A percentile compares a stretch with the other conserved stretches of the same genome.
Conservation (phyloP, 352 stramenopile species). For the Aphanomyces stellatus region DNA sequence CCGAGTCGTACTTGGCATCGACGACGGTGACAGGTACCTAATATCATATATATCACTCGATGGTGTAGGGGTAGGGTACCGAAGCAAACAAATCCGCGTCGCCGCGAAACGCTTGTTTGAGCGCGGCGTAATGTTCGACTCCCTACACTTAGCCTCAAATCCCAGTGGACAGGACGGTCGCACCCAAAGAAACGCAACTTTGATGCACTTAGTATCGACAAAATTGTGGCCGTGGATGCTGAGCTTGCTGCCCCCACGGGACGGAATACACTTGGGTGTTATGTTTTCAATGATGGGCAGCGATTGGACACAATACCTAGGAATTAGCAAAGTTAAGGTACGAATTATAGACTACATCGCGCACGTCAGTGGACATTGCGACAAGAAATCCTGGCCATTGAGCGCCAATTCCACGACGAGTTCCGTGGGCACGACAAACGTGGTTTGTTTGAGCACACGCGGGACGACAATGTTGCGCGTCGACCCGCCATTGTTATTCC, state of each 20-base stretch:
- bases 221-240: conserved; percentile 36
- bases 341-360: conserved; percentile 34
- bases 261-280: conserved; percentile 15
- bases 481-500: too few species aligned
- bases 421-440: conserved; percentile 37
- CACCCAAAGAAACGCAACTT: conserved; percentile 36
- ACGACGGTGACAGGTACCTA: conserved; percentile 29
- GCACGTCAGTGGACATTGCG: conserved; percentile 27
- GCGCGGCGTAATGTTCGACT: conserved; percentile 14
- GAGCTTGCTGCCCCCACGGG: conserved; percentile 4
- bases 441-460: background rate
- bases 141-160: conserved; percentile 14
- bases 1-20: conserved; percentile 44
- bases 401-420: conserved; percentile 45
- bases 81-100: conserved; percentile 6
- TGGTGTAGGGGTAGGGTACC: too few species aligned
- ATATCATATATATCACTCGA: conserved; percentile 7
- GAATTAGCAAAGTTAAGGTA: too few species aligned
- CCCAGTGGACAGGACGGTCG: background rate
- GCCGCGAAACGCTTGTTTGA: conserved; percentile 11
- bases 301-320: conserved; percentile 28
- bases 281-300: conserved; percentile 30
- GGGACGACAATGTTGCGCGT: background rate
- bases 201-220: conserved; percentile 30
- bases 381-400: conserved; percentile 62